Evolutionary conservation across 2,329 filamentous ascomycete species (phyloP), one percentile per base, ranked within the genome.

Genomic region (Zelopaecilomyces penicillatus): DNA sequence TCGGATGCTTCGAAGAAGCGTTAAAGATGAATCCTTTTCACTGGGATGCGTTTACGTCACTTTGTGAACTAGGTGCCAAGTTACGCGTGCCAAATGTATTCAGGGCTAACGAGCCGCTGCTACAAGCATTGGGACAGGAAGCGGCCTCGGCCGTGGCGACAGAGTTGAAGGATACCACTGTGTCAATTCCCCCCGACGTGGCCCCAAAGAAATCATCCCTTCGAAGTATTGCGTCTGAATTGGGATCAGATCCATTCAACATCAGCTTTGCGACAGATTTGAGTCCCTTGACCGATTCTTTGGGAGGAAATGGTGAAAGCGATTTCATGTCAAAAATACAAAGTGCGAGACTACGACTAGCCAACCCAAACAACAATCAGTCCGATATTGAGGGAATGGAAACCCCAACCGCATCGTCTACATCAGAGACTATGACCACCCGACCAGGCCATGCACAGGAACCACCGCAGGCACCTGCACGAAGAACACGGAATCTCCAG

Each of bases 21-120:
- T 69, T 98, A 56, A 94, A 90, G 65, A 65, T 82, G 44, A 98
- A 97, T 58, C 90, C 93, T 2, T 91, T 97, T 65, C 93, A 95
- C 78, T 98, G 93, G 93, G 93, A 98, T 70, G 90, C 91, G 0
- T 97, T 97, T 57, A 82, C 83, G 26, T 84, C 80, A 11, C 75
- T 98, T 6, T 95, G 90, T 61, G 89, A 96, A 59, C 87, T 79
- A 82, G 87, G 87, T 4, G 83, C 88, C 37, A 82, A 82, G 52
- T 75, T 97, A 44, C 82, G 86, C 45, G 81, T 93, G 7, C 77
- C 82, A 28, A 95, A 94, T 57, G 85, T 96, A 50, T 98, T 95
- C 68, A 88, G 82, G 60, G 68, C 85, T 54, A 87, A 76, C 48
- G 75, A 80, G 19, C 49, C 60, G 6, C 60, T 80, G 32, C 52